phyloP scores from a whole-genome alignment of 2,329 filamentous ascomycete species.

The Fusarium sp. region DNA sequence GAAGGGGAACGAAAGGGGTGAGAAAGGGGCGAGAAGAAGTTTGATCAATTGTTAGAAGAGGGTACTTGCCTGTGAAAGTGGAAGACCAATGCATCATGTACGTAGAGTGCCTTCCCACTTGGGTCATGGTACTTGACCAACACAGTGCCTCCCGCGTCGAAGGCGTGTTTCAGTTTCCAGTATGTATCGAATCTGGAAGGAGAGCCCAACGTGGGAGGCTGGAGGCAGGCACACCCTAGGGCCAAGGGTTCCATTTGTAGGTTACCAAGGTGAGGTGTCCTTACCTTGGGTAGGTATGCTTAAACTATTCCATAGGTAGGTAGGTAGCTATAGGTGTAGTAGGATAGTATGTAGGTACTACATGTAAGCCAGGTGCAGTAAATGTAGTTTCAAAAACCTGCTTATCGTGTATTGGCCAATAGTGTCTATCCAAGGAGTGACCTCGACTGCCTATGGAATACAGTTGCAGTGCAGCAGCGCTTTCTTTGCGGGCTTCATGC shows the following conservation, averaged over 20 bases:
- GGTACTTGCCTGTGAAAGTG: constrained; percentile 2
- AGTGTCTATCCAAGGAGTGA: neutral
- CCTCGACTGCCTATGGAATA: neutral
- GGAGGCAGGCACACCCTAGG: constrained; percentile 13
- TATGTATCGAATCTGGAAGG: constrained; percentile 35
- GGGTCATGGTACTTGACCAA: constrained; percentile 27
- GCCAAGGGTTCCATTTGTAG: constrained; percentile 30
- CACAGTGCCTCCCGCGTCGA: constrained; percentile 19
- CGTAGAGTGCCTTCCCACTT: constrained; percentile 23
- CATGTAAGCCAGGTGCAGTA: neutral
- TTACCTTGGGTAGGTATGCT: constrained; percentile 9
- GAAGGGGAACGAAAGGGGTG: neutral
- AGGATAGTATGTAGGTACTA: neutral
- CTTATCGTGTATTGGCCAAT: constrained; percentile 25
- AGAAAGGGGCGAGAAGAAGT: neutral
- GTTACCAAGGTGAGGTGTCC: neutral
- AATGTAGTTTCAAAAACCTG: constrained; percentile 12
- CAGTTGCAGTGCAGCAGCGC: constrained; percentile 9
- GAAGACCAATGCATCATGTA: constrained; percentile 29
- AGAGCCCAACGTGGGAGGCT: constrained; percentile 17
- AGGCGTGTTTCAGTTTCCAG: constrained; percentile 46
- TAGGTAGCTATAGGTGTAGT: neutral
- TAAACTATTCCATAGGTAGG: neutral
- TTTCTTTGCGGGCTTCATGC: constrained; percentile 6
- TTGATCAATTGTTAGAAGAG: neutral